Evolutionary conservation across 257 asterid genomes (phyloP).

Genomic region (Linderniella brevidens): DNA sequence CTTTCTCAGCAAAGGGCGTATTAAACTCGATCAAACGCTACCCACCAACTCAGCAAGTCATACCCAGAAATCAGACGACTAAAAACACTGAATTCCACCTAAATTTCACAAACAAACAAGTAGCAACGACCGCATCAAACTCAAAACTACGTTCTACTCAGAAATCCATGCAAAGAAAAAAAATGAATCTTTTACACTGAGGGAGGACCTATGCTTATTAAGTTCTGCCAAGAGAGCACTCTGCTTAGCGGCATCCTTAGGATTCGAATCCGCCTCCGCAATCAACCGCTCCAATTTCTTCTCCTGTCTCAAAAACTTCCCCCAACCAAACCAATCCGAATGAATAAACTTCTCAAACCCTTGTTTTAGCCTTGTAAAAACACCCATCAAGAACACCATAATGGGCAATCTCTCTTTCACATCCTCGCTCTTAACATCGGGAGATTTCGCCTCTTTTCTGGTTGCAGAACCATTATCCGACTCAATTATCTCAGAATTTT

Average conservation of each 20-base stretch:
- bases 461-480: constrained; percentile 8
- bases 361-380: constrained; percentile 30
- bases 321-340: constrained; percentile 65
- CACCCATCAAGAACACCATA: constrained; percentile 47
- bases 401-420: constrained; percentile 36
- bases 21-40: too few species aligned
- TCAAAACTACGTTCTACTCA: too few species aligned
- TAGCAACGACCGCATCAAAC: too few species aligned
- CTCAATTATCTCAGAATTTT: constrained; percentile 12
- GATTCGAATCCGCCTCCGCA: constrained; percentile 77
- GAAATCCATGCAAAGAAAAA: too few species aligned
- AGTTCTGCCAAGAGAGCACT: constrained; percentile 65
- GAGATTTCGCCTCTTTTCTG: constrained; percentile 9
- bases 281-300: constrained; percentile 57
- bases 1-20: too few species aligned
- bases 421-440: constrained; percentile 19
- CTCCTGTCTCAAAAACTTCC: constrained; percentile 78
- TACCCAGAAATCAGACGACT: too few species aligned
- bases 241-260: constrained; percentile 61
- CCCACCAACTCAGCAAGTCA: too few species aligned
- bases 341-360: constrained; percentile 34
- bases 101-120: too few species aligned
- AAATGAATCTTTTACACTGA: too few species aligned
- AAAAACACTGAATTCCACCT: too few species aligned
- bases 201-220: constrained; percentile 58